Conservation (phyloP, 768 basidiomycete species). For the Termitomyces sp. region DNA sequence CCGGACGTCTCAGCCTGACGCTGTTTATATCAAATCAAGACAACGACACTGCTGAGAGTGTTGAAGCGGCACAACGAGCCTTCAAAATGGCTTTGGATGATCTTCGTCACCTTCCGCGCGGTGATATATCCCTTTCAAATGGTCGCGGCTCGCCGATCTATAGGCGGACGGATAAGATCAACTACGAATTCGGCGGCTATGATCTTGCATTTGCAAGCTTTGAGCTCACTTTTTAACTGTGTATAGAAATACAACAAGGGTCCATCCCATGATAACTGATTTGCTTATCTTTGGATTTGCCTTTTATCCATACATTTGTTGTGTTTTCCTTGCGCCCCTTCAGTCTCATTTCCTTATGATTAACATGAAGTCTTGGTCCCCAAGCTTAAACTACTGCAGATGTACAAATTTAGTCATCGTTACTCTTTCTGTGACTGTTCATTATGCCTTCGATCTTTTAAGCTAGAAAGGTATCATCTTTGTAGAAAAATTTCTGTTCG, state of each 20-base stretch:
- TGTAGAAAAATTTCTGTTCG: too few relatives aligned
- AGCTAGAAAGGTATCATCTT: too few relatives aligned
- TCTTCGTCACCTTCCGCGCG: background rate
- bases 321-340: too few relatives aligned
- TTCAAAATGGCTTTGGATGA: constrained; percentile 62
- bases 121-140: background rate
- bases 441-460: too few relatives aligned
- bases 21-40: constrained; percentile 79
- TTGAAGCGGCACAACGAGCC: constrained; percentile 70
- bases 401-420: too few relatives aligned
- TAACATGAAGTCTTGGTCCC: too few relatives aligned
- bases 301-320: too few relatives aligned
- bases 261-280: background rate
- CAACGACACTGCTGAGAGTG: constrained; percentile 43
- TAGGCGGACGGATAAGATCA: constrained; percentile 91
- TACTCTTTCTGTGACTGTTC: too few relatives aligned
- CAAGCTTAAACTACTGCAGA: too few relatives aligned
- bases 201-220: constrained; percentile 89
- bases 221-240: constrained; percentile 30
- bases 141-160: constrained; percentile 35
- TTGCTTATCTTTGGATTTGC: background rate
- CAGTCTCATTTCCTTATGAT: too few relatives aligned
- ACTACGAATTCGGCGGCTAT: constrained; percentile 95
- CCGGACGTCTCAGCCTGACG: constrained; percentile 78
- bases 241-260: constrained; percentile 3